Evolutionary conservation across 164 flowering plant species (phyloP).

Genomic region (Vitis amurensis): DNA sequence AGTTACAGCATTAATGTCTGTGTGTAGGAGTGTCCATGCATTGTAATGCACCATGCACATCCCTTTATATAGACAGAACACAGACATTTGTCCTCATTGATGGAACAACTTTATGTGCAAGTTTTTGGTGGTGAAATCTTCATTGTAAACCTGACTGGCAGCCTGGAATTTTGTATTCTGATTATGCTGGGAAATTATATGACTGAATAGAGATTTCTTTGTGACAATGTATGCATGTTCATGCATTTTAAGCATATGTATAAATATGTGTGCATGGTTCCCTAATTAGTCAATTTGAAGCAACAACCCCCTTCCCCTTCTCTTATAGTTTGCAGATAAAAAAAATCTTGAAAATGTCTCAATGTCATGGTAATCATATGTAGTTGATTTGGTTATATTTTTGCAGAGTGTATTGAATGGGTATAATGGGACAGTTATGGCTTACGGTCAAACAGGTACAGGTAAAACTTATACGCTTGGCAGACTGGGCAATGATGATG

Average conservation of each 20-base stretch:
- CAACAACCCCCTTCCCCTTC: not conserved
- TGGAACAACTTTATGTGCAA: not conserved
- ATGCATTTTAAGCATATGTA: not conserved
- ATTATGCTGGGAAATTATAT: not conserved
- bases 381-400: constrained; percentile 21
- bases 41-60: no score
- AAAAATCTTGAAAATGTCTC: not conserved
- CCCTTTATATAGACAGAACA: no score
- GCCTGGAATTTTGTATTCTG: not conserved
- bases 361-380: not conserved
- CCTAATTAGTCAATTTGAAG: constrained; percentile 1
- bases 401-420: constrained; percentile 94
- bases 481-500: constrained; percentile 75
- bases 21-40: not conserved
- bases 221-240: not conserved
- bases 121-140: not conserved
- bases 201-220: no score
- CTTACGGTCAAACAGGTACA: constrained; percentile 98
- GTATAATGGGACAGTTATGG: constrained; percentile 96
- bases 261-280: not conserved
- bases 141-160: not conserved
- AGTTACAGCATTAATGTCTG: not conserved
- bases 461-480: constrained; percentile 95
- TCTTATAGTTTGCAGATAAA: not conserved
- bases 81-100: not conserved